phyloP scores from a whole-genome alignment of 2,329 filamentous ascomycete genomes.

The Beauveria bassiana region DNA sequence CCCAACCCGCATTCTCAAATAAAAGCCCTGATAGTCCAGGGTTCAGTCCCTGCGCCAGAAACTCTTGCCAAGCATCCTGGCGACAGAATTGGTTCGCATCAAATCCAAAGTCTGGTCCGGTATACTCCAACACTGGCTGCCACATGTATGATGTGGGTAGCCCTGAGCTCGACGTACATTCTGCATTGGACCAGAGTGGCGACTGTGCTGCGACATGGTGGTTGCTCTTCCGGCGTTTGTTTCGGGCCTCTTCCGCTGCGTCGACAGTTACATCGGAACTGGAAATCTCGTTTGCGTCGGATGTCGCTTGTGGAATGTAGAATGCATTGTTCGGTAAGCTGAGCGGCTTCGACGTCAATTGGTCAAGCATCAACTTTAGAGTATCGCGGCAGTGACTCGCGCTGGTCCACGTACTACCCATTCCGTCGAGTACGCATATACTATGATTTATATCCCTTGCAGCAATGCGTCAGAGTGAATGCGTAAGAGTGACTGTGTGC shows the following conservation, averaged over 20 bases:
- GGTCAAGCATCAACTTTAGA: neutral
- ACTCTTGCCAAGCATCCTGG: constrained; percentile 4
- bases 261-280: neutral
- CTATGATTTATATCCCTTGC: neutral
- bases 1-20: constrained; percentile 4
- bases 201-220: neutral
- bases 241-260: neutral
- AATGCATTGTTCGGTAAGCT: neutral
- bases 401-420: neutral
- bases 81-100: neutral
- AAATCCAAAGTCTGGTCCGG: constrained; percentile 11
- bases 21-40: neutral
- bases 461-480: neutral
- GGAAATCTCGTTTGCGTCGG: neutral
- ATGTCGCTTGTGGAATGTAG: no score
- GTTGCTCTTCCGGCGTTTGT: neutral
- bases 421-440: neutral
- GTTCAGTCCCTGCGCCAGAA: neutral
- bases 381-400: neutral
- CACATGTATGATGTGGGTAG: neutral
- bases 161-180: no score
- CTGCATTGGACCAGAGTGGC: neutral
- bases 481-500: neutral
- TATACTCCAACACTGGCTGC: constrained; percentile 10
- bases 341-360: neutral